A percentile compares a stretch with the other conserved stretches of the same genome.
These are phyloP conservation scores for Liriodendron chinense DNA, from an alignment of 164 flowering plant genomes.

Conservation along the genomic window DNA sequence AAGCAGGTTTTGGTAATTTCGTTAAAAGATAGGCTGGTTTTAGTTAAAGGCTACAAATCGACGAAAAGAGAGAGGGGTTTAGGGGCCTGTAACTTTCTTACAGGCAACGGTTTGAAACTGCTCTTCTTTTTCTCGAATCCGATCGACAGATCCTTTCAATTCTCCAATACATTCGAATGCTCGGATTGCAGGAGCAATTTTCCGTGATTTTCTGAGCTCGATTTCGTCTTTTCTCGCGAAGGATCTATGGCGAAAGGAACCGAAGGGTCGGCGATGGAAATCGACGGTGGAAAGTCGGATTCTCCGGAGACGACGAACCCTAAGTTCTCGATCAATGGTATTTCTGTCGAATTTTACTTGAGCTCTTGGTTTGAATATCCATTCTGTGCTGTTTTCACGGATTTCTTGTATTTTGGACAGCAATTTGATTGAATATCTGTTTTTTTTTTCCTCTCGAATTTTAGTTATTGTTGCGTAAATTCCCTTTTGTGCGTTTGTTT, in stretches of 20 bases:
- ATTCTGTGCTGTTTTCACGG: background rate
- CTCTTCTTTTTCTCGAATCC: background rate
- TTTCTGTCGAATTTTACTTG: background rate
- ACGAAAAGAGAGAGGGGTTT: too few species aligned
- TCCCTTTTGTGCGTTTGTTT: background rate
- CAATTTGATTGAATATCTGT: too few species aligned
- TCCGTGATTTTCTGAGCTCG: background rate
- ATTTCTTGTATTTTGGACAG: background rate
- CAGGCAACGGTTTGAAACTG: too few species aligned
- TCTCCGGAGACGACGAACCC: constrained; percentile 36
- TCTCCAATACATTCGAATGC: background rate
- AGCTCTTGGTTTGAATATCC: background rate
- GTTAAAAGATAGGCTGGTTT: too few species aligned
- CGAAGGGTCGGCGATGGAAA: constrained; percentile 46
- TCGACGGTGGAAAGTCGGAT: constrained; percentile 43
- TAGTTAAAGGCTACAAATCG: too few species aligned
- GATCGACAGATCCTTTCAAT: too few species aligned
- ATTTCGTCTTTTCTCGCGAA: background rate
- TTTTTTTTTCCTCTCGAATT: background rate
- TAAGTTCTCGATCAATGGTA: constrained; percentile 73
- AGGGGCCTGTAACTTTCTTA: too few species aligned
- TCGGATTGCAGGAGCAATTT: background rate
- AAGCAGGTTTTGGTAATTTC: too few species aligned
- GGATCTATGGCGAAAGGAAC: constrained; percentile 38
- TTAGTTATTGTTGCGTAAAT: background rate